Evolutionary conservation across 257 asterid species (phyloP).

Genomic region (Phtheirospermum japonicum): DNA sequence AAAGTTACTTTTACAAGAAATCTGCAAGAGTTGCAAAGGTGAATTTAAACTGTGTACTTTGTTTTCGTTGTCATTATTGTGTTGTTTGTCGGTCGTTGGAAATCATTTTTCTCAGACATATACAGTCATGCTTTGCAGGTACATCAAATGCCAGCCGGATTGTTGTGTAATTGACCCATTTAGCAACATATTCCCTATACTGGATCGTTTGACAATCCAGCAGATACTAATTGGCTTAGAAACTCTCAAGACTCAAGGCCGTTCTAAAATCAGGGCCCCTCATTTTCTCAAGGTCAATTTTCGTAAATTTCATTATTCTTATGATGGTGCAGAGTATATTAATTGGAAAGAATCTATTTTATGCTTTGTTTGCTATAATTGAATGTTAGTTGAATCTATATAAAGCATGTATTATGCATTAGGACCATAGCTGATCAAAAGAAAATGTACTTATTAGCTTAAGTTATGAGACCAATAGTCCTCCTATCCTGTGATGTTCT

Average conservation of each 20-base stretch:
- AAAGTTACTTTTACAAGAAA: slow-evolving; percentile 56
- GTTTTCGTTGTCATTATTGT: slow-evolving; percentile 2
- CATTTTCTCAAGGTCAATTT: slow-evolving; percentile 74
- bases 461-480: slow-evolving; percentile 4
- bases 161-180: slow-evolving; percentile 81
- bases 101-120: slow-evolving; percentile 10
- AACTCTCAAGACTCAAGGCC: slow-evolving; percentile 44
- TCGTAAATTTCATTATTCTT: slow-evolving; percentile 29
- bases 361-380: slow-evolving; percentile 11
- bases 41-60: slow-evolving; percentile 18
- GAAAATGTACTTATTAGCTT: slow-evolving; percentile 3
- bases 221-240: slow-evolving; percentile 74
- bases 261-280: slow-evolving; percentile 74
- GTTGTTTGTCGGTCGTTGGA: slow-evolving; percentile 14
- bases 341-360: slow-evolving; percentile 12
- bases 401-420: slow-evolving; percentile 8
- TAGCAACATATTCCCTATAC: slow-evolving; percentile 64
- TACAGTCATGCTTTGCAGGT: slow-evolving; percentile 47
- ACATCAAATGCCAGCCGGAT: slow-evolving; percentile 40
- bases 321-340: slow-evolving; percentile 18
- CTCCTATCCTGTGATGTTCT: not conserved
- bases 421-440: slow-evolving; percentile 8
- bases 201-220: slow-evolving; percentile 86
- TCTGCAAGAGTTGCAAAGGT: slow-evolving; percentile 82
- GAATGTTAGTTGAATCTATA: slow-evolving; percentile 6